Percentiles rank a stretch among this genome's conserved stretches.
phyloP scores from a whole-genome alignment of 495 filamentous ascomycete genomes.

The Immersiella caudata region DNA sequence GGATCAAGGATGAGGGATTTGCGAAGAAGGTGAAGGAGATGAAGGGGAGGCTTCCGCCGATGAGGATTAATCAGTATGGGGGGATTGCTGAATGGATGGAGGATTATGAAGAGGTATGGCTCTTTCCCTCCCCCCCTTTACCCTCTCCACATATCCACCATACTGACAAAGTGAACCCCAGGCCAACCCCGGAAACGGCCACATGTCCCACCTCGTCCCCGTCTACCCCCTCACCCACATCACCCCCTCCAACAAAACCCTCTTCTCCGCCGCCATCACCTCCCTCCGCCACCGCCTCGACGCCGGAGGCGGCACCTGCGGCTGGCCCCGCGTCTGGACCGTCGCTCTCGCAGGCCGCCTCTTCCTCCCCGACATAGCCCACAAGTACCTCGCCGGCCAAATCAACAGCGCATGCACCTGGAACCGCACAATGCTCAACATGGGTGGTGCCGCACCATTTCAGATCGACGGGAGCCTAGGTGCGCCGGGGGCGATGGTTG shows the following conservation, averaged over 20 bases:
- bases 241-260: conserved; percentile 9
- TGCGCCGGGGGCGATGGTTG: conserved; percentile 3
- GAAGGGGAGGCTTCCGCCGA: conserved; percentile 8
- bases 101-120: conserved; percentile 14
- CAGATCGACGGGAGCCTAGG: conserved; percentile 16
- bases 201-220: conserved; percentile 16
- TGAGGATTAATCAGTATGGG: conserved; percentile 17
- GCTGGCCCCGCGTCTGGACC: conserved; percentile 14
- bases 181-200: conserved; percentile 17
- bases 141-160: not conserved
- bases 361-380: not conserved
- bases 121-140: not conserved
- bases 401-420: conserved; percentile 5
- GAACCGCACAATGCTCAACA: conserved; percentile 17
- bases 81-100: conserved; percentile 18
- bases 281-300: conserved; percentile 3
- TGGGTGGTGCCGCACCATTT: conserved; percentile 16
- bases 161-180: not conserved
- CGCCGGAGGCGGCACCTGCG: conserved; percentile 9
- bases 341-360: conserved; percentile 4
- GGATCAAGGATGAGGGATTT: conserved; percentile 8
- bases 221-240: conserved; percentile 12
- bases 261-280: conserved; percentile 9
- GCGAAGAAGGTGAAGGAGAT: conserved; percentile 3
- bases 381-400: conserved; percentile 5